Conservation (phyloP, 2,329 filamentous ascomycete genomes). For the Phaeosphaeria sp. region DNA sequence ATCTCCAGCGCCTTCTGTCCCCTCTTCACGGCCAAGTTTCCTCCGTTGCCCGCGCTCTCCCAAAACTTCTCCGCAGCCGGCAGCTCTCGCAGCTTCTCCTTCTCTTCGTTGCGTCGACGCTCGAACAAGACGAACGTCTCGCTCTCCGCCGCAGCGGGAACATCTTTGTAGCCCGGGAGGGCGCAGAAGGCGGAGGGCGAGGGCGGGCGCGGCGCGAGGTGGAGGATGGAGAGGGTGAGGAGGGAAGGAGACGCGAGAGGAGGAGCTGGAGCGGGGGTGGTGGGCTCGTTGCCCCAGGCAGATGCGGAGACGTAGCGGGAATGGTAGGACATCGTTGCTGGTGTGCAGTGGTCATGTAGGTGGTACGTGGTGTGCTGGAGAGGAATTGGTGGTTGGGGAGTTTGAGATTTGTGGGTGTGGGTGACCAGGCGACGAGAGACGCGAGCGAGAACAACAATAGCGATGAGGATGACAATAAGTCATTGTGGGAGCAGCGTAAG, state of each 20-base stretch:
- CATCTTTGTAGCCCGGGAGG: neutral
- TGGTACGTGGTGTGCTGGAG: neutral
- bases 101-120: neutral
- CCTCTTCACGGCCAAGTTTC: neutral
- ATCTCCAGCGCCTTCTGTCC: neutral
- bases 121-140: neutral
- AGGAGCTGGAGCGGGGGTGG: neutral
- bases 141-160: neutral
- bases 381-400: neutral
- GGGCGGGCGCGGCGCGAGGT: neutral
- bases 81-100: neutral
- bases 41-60: neutral
- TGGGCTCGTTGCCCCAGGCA: neutral
- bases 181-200: neutral
- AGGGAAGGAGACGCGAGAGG: neutral
- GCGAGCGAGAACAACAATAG: neutral
- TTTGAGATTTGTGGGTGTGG: neutral
- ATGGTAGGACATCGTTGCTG: neutral
- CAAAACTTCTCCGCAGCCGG: neutral
- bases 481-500: neutral
- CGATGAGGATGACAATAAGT: neutral
- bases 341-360: neutral
- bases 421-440: neutral
- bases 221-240: neutral
- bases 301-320: neutral